These are phyloP conservation scores for Tylopilus felleus DNA, from an alignment of 768 basidiomycete genomes.

Conservation along the genomic window DNA sequence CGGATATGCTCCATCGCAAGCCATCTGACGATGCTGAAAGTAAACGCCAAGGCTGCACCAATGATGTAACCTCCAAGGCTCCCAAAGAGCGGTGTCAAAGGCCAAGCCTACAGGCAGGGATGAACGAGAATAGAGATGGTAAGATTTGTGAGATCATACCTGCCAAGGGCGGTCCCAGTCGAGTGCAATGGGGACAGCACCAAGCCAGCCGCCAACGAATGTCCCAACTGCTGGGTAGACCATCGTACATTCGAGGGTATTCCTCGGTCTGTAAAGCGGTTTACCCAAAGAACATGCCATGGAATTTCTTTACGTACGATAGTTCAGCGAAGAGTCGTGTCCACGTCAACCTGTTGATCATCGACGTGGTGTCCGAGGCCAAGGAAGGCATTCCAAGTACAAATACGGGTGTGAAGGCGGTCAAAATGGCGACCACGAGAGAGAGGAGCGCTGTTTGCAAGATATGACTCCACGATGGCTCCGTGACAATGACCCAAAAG, in stretches of 20 bases:
- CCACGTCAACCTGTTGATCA: slow-evolving; percentile 65
- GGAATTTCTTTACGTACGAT: slow-evolving; percentile 51
- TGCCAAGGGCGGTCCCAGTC: slow-evolving; percentile 99
- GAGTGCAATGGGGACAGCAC: slow-evolving; percentile 80
- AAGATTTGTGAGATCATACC: slow-evolving; percentile 44
- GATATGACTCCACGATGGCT: slow-evolving; percentile 39
- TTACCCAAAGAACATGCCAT: not conserved
- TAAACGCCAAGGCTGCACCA: slow-evolving; percentile 55
- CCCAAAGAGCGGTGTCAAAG: slow-evolving; percentile 67
- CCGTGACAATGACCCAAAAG: not conserved
- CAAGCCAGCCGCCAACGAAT: slow-evolving; percentile 74
- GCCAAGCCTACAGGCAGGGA: too few relatives aligned
- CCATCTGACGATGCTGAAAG: slow-evolving; percentile 37
- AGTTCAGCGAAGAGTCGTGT: slow-evolving; percentile 77
- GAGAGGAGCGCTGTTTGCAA: slow-evolving; percentile 66
- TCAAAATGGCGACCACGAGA: slow-evolving; percentile 63
- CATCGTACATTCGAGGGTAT: slow-evolving; percentile 71
- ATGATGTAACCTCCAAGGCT: slow-evolving; percentile 65
- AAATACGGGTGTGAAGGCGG: slow-evolving; percentile 65
- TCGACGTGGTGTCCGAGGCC: slow-evolving; percentile 38
- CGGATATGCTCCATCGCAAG: slow-evolving; percentile 40
- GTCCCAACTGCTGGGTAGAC: slow-evolving; percentile 78
- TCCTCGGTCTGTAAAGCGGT: slow-evolving; percentile 42
- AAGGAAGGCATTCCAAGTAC: slow-evolving; percentile 61
- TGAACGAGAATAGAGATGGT: not conserved